Evolutionary conservation across 768 basidiomycete species (phyloP).

Genomic region (Pulveroboletus sp.): DNA sequence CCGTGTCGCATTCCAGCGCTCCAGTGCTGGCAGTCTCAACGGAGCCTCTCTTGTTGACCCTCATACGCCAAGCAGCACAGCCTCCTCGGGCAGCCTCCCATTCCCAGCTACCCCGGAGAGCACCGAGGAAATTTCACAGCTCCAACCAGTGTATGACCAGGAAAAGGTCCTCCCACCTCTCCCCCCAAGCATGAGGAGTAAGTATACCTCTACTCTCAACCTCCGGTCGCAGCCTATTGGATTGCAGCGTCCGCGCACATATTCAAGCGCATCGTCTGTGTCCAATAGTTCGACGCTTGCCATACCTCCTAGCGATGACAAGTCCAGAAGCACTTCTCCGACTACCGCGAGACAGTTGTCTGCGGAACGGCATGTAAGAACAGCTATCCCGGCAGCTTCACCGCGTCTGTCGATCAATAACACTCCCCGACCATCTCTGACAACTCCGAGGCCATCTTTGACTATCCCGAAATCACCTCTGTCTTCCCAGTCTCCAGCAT

Average conservation of each 20-base stretch:
- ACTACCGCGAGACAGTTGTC: conserved; percentile 11
- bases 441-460: conserved; percentile 22
- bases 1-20: conserved; percentile 24
- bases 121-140: conserved; percentile 13
- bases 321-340: conserved; percentile 11
- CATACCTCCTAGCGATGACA: conserved; percentile 3
- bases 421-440: conserved; percentile 22
- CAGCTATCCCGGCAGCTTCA: conserved; percentile 4
- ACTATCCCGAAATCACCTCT: conserved; percentile 25
- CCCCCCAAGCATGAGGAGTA: conserved; percentile 13
- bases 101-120: conserved; percentile 29
- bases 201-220: conserved; percentile 18
- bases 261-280: conserved; percentile 28
- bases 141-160: conserved; percentile 11
- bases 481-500: conserved; percentile 8
- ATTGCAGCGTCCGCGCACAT: conserved; percentile 31
- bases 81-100: conserved; percentile 27
- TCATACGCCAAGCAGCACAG: conserved; percentile 29
- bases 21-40: conserved; percentile 23
- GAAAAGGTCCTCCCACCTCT: conserved; percentile 33
- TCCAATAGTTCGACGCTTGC: conserved; percentile 18
- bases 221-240: conserved; percentile 8
- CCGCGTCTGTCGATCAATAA: conserved; percentile 18
- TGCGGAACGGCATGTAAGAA: conserved; percentile 6
- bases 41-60: conserved; percentile 17